phyloP scores from a whole-genome alignment of 345 rosid species.

The Bruguiera sexangula region DNA sequence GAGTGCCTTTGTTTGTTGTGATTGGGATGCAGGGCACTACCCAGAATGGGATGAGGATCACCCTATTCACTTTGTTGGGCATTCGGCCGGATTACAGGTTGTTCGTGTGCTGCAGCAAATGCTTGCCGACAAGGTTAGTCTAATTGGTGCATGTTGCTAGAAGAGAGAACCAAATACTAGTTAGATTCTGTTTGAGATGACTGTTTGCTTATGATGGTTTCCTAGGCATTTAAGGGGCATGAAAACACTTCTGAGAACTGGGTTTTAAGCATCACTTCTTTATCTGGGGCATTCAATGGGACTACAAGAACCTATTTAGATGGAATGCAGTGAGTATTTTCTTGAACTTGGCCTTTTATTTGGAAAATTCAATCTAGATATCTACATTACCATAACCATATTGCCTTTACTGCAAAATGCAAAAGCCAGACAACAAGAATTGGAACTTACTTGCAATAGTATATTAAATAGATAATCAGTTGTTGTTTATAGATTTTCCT shows the following conservation, averaged over 20 bases:
- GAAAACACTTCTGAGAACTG: slow-evolving; percentile 84
- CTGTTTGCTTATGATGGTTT: slow-evolving; percentile 16
- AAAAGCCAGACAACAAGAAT: too few relatives aligned
- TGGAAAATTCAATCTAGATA: background rate
- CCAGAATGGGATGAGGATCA: slow-evolving; percentile 95
- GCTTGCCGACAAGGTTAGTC: slow-evolving; percentile 83
- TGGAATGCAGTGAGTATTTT: slow-evolving; percentile 75
- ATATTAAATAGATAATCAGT: too few relatives aligned
- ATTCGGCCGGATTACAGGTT: slow-evolving; percentile 98
- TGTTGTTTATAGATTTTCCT: background rate
- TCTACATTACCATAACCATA: background rate
- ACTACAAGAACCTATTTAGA: slow-evolving; percentile 89
- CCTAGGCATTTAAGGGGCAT: slow-evolving; percentile 69
- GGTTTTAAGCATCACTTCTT: slow-evolving; percentile 87
- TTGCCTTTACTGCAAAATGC: too few relatives aligned
- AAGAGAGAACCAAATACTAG: background rate
- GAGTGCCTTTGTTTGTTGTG: slow-evolving; percentile 9
- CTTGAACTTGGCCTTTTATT: slow-evolving; percentile 5
- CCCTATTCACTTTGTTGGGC: slow-evolving; percentile 96
- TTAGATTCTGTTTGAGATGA: background rate
- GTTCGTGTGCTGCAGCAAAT: slow-evolving; percentile 98
- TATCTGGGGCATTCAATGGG: slow-evolving; percentile 97
- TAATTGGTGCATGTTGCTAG: slow-evolving; percentile 7
- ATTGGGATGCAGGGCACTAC: slow-evolving; percentile 59
- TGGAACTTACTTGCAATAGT: too few relatives aligned